Conservation (phyloP, 2,329 filamentous ascomycete genomes). For the Epichloe bromicola region DNA sequence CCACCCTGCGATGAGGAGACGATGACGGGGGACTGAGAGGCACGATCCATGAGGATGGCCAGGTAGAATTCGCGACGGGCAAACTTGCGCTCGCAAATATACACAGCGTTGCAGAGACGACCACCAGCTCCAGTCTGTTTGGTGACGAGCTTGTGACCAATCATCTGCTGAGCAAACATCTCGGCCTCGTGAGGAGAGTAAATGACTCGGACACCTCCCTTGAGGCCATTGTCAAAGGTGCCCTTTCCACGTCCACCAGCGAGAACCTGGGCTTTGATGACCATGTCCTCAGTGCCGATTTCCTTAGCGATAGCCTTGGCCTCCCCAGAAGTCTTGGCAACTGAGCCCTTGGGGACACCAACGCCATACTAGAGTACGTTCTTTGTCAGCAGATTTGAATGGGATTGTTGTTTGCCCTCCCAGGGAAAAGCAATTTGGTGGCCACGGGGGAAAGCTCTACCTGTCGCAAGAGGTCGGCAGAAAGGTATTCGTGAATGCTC, state of each 20-base stretch:
- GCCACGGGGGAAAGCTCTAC: constrained; percentile 26
- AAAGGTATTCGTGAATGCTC: constrained; percentile 97
- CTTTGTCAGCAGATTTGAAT: constrained; percentile 7
- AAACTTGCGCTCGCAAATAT: constrained; percentile 99
- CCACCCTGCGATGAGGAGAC: constrained; percentile 96
- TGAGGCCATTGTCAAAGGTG: constrained; percentile 94
- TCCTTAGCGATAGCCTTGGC: constrained; percentile 83
- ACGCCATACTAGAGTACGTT: constrained; percentile 63
- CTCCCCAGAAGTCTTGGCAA: constrained; percentile 72
- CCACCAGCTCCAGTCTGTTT: constrained; percentile 95
- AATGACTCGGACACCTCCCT: constrained; percentile 96
- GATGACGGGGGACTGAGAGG: constrained; percentile 76
- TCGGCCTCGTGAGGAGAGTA: constrained; percentile 94
- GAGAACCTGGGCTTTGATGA: constrained; percentile 98
- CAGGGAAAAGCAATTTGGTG: neutral
- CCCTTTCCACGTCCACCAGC: constrained; percentile 97
- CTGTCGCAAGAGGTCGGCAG: constrained; percentile 75
- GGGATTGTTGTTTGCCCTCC: neutral
- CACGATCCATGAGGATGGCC: constrained; percentile 95
- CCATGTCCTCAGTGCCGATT: constrained; percentile 91
- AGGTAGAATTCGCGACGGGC: constrained; percentile 98
- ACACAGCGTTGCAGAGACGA: constrained; percentile 92
- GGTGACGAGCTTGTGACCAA: constrained; percentile 98
- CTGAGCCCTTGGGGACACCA: constrained; percentile 78
- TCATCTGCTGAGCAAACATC: constrained; percentile 99